Evolutionary conservation across 164 flowering plant genomes (phyloP).

Genomic region (Nymphaea colorata): DNA sequence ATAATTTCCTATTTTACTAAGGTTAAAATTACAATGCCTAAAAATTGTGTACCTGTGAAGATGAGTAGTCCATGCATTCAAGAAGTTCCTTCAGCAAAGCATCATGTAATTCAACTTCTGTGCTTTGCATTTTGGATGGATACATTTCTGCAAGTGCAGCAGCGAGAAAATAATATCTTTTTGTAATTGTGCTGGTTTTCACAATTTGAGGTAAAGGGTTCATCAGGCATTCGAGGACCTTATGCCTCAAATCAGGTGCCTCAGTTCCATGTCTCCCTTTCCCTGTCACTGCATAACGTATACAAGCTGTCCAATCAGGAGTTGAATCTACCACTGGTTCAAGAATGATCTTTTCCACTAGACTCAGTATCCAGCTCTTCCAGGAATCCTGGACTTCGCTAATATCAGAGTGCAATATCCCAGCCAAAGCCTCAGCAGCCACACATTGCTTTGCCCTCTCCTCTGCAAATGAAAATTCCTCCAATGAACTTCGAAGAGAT

Average conservation of each 20-base stretch:
- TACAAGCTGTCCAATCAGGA: conserved; percentile 97
- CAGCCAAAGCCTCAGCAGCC: conserved; percentile 97
- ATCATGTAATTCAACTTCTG: conserved; percentile 55
- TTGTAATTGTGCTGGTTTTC: conserved; percentile 65
- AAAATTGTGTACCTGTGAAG: conserved; percentile 68
- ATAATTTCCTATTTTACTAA: too few species aligned
- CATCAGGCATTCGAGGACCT: conserved; percentile 60
- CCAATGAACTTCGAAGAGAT: conserved; percentile 47
- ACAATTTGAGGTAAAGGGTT: conserved; percentile 67
- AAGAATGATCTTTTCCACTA: conserved; percentile 50
- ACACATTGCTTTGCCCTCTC: conserved; percentile 98
- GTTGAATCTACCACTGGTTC: conserved; percentile 83
- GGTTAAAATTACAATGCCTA: too few species aligned
- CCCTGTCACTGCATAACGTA: conserved; percentile 96
- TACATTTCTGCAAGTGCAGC: conserved; percentile 79
- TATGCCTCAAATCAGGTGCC: conserved; percentile 66
- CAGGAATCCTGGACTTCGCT: conserved; percentile 63
- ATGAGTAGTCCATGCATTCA: conserved; percentile 75
- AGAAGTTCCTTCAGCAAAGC: conserved; percentile 64
- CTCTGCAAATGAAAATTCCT: conserved; percentile 66
- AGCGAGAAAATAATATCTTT: conserved; percentile 80
- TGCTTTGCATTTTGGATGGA: conserved; percentile 56
- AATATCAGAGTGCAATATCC: conserved; percentile 85
- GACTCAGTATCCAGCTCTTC: conserved; percentile 74
- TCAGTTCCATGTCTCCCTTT: conserved; percentile 81